Conservation (phyloP, 331 rosid species). For the Quercus tomentella region DNA sequence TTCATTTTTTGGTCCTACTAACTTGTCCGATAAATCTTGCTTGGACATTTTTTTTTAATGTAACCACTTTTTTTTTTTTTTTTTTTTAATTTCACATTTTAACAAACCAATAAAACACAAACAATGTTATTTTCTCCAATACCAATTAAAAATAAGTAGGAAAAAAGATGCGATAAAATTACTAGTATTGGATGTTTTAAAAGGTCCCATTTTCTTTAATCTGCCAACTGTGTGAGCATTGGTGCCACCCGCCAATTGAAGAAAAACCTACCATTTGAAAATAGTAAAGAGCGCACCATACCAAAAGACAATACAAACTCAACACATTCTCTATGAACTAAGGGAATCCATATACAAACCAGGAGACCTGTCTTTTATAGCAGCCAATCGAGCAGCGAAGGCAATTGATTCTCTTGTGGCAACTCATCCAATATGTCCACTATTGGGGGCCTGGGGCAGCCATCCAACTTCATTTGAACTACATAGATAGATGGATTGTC, state of each 20-base stretch:
- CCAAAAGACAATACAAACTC: neutral
- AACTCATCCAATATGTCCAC: conserved; percentile 89
- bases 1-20: no score
- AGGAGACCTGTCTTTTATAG: conserved; percentile 55
- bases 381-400: conserved; percentile 63
- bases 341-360: conserved; percentile 37
- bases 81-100: no score
- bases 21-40: no score
- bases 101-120: no score
- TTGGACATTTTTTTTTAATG: no score
- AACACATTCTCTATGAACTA: neutral
- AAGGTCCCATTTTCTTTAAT: conserved; percentile 62
- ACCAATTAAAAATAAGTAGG: neutral
- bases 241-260: conserved; percentile 91
- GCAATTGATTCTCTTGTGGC: conserved; percentile 80
- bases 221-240: conserved; percentile 82
- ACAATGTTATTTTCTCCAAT: no score
- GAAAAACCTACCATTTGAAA: conserved; percentile 54
- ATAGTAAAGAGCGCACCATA: neutral
- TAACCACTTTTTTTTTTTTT: no score
- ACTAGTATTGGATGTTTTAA: conserved; percentile 35
- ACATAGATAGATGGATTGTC: neutral
- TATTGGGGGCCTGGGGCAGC: conserved; percentile 63
- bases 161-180: conserved; percentile 3
- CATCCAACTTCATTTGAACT: conserved; percentile 57